Base-by-base conservation (phyloP, 306 rosid species). In the Pachyrhizus erosus region DNA sequence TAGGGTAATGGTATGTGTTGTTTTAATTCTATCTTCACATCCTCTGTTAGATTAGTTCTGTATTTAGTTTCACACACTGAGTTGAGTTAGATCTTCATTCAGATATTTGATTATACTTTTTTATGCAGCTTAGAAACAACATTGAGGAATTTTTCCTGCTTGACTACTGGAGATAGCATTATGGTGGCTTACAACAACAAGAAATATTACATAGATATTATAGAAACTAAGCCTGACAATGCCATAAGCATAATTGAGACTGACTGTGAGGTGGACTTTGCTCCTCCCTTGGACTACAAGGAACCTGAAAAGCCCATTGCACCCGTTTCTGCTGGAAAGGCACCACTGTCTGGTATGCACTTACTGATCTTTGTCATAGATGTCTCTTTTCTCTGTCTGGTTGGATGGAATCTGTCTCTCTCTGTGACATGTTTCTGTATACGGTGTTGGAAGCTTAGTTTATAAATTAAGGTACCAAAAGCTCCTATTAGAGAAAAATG, bases 181-280 rank as follows among this genome's bases (percentile, higher is more conserved):
- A 96, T 96, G 99, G 98, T 96, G 72, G 97, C 99, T 51, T 96
- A 96, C 80, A 96, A 93, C 91, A 93, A 93, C 92, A 96, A 89
- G 83, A 93, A 96, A 67, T 96, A 96, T 73, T 96, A 96, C 85
- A 96, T 96, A 27, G 98, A 96, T 89, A 96, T 96, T 21, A 87
- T 92, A 37, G 99, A 96, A 86, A 58, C 96, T 18, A 96, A 91
- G 88, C 99, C 99, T 78, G 89, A 93, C 65, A 81, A 83, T 82
- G 99, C 98, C 29, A 96, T 93, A 83, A 93, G 91, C 88, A 96
- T 96, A 76, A 96, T 96, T 46, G 99, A 96, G 91, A 96, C 98
- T 1, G 99, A 96, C 87, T 96, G 99, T 88, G 99, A 93, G 87
- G 98, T 96, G 70, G 99, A 96, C 89, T 96, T 96, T 81, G 99